Conservation (phyloP, 2,329 filamentous ascomycete species). For the Pestalotiopsis sp. region DNA sequence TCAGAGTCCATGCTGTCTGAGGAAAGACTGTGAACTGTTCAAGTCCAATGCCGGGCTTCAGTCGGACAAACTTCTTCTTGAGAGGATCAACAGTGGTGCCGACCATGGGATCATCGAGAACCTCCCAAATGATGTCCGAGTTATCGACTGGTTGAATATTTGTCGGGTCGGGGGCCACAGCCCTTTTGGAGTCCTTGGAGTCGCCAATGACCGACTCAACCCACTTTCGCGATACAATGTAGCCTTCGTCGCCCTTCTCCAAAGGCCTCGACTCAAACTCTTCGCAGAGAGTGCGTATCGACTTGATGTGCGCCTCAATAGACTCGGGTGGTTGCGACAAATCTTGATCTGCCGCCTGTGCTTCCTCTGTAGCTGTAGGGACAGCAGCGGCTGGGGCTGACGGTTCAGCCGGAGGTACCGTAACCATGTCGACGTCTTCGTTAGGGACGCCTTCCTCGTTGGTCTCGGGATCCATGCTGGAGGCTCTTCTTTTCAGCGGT, state of each 20-base stretch:
- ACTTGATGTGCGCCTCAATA: conserved; percentile 71
- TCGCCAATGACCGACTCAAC: conserved; percentile 70
- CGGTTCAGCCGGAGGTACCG: conserved; percentile 23
- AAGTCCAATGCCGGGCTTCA: conserved; percentile 68
- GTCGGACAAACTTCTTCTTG: conserved; percentile 64
- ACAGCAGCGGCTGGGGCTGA: conserved; percentile 10
- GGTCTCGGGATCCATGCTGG: conserved; percentile 57
- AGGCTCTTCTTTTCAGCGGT: conserved; percentile 63
- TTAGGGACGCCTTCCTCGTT: conserved; percentile 33
- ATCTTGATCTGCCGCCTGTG: neutral
- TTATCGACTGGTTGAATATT: conserved; percentile 82
- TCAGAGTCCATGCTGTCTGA: conserved; percentile 75
- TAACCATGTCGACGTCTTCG: conserved; percentile 48
- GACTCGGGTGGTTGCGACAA: conserved; percentile 30
- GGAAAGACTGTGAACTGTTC: conserved; percentile 79
- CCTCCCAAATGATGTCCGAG: conserved; percentile 71
- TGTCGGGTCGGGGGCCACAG: conserved; percentile 48
- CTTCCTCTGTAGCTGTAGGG: neutral
- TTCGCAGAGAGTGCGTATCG: conserved; percentile 63
- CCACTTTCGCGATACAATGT: conserved; percentile 79
- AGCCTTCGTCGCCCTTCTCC: conserved; percentile 74
- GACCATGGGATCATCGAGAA: conserved; percentile 47
- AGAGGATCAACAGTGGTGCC: conserved; percentile 27
- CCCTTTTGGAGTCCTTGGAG: conserved; percentile 56
- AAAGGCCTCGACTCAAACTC: conserved; percentile 52